These are phyloP conservation scores for Grosmannia serpens DNA, from an alignment of 2,329 filamentous ascomycete species.

Conservation along the genomic window DNA sequence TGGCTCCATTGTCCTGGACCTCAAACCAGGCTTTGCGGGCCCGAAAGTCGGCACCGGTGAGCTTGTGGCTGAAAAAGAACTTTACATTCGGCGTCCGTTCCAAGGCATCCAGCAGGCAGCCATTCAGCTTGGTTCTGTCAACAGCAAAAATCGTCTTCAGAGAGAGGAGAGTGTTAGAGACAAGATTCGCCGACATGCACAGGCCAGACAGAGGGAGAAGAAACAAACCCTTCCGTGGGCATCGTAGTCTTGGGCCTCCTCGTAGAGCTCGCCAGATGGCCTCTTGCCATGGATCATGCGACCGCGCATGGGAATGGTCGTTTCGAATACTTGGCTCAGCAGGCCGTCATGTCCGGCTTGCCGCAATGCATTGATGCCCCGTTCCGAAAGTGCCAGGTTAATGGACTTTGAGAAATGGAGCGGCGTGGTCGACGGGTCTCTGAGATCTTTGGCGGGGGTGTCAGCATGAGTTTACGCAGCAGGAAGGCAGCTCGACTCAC, in stretches of 20 bases:
- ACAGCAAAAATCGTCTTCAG: slow-evolving; percentile 69
- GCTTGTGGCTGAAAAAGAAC: slow-evolving; percentile 85
- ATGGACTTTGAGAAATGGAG: slow-evolving; percentile 98
- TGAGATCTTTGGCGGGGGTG: slow-evolving; percentile 52
- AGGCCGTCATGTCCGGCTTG: slow-evolving; percentile 56
- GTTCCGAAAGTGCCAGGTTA: slow-evolving; percentile 87
- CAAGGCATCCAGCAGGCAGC: slow-evolving; percentile 69
- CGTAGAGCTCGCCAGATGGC: slow-evolving; percentile 54
- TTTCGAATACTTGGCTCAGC: slow-evolving; percentile 59
- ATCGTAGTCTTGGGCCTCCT: slow-evolving; percentile 82
- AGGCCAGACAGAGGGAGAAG: neutral
- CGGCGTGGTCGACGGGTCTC: slow-evolving; percentile 69
- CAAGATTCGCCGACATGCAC: too few relatives aligned
- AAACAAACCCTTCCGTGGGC: slow-evolving; percentile 64
- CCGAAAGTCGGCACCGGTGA: slow-evolving; percentile 79
- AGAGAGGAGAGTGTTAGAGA: too few relatives aligned
- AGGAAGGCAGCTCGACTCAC: slow-evolving; percentile 34
- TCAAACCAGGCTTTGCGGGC: slow-evolving; percentile 82
- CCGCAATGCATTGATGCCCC: slow-evolving; percentile 80
- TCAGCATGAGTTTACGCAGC: too few relatives aligned
- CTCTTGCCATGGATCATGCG: slow-evolving; percentile 84
- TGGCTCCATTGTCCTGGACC: slow-evolving; percentile 24
- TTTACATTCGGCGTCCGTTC: slow-evolving; percentile 80
- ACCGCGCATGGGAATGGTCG: slow-evolving; percentile 86
- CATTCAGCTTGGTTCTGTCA: slow-evolving; percentile 76